Conservation (phyloP, 2,329 filamentous ascomycete genomes). For the Pseudogymnoascus sp. region DNA sequence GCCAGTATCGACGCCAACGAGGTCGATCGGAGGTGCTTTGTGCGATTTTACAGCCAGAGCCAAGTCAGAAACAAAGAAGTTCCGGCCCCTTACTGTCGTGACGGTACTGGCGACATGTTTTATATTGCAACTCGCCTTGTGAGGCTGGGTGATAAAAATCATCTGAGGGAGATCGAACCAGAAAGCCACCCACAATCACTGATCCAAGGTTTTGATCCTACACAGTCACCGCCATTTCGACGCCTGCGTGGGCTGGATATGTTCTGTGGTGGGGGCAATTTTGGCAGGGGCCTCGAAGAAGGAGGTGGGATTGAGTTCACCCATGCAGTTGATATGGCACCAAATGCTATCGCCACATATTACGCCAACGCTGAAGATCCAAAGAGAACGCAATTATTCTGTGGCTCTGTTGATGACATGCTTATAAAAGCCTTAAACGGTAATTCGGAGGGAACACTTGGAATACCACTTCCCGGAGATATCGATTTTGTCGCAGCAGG, state of each 20-base stretch:
- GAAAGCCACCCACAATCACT: slow-evolving; percentile 31
- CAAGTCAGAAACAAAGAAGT: slow-evolving; percentile 34
- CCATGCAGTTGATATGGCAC: slow-evolving; percentile 61
- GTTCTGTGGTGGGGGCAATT: slow-evolving; percentile 71
- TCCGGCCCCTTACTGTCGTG: slow-evolving; percentile 55
- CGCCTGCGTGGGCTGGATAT: slow-evolving; percentile 58
- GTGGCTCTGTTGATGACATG: slow-evolving; percentile 66
- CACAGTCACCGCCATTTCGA: slow-evolving; percentile 17
- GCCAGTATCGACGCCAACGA: slow-evolving; percentile 30
- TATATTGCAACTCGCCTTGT: slow-evolving; percentile 45
- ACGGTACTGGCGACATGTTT: slow-evolving; percentile 60
- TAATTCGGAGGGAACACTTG: slow-evolving; percentile 28
- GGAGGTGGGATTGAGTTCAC: slow-evolving; percentile 56
- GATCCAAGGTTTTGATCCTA: slow-evolving; percentile 49
- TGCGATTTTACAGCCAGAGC: slow-evolving; percentile 45
- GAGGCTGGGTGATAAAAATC: slow-evolving; percentile 19
- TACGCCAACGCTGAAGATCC: slow-evolving; percentile 52
- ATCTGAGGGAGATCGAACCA: slow-evolving; percentile 30
- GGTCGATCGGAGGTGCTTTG: slow-evolving; percentile 50
- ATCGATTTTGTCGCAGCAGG: slow-evolving; percentile 66
- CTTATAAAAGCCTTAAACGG: slow-evolving; percentile 49
- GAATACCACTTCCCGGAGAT: slow-evolving; percentile 51
- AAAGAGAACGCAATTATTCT: slow-evolving; percentile 45
- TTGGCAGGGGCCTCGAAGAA: slow-evolving; percentile 70
- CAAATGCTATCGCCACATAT: slow-evolving; percentile 62